Percentiles rank a stretch among this genome's conserved stretches.
These are phyloP conservation scores for Schizopora paradoxa DNA, from an alignment of 1,284 basidiomycete species.

Conservation along the genomic window DNA sequence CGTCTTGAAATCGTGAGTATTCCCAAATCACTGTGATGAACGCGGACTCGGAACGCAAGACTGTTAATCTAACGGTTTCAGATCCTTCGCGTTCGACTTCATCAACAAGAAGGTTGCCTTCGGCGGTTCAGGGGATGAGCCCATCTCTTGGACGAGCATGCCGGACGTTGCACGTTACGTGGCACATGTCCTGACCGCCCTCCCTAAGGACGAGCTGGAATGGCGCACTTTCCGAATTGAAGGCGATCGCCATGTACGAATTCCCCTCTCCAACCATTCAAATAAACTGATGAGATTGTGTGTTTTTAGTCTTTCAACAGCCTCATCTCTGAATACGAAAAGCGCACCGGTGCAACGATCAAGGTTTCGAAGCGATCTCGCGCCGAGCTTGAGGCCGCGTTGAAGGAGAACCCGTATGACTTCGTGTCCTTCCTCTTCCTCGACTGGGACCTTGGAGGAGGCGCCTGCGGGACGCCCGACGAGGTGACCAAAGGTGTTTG, in stretches of 20 bases:
- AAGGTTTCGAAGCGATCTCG: constrained; percentile 4
- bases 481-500: constrained; percentile 7
- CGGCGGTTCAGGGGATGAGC: constrained; percentile 28
- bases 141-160: constrained; percentile 29
- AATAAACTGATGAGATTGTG: not conserved
- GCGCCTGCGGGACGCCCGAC: constrained; percentile 7
- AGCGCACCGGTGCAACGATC: constrained; percentile 2
- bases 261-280: not conserved
- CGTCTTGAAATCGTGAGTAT: constrained; percentile 12
- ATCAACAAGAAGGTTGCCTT: constrained; percentile 29
- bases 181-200: constrained; percentile 31
- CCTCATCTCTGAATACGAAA: not conserved
- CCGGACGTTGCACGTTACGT: constrained; percentile 33
- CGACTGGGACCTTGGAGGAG: constrained; percentile 4
- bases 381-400: constrained; percentile 1
- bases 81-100: constrained; percentile 21
- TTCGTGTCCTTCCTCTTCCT: not conserved
- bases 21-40: not conserved
- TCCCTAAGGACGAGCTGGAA: constrained; percentile 27
- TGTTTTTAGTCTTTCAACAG: constrained; percentile 9
- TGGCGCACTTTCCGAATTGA: constrained; percentile 32
- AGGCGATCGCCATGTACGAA: constrained; percentile 28
- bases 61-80: constrained; percentile 25
- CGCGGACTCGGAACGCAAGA: too few species aligned
- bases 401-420: constrained; percentile 10